Evolutionary conservation across 164 flowering plant genomes (phyloP), one percentile per base, ranked within the genome.

Genomic region (Vitis rotundifolia): DNA sequence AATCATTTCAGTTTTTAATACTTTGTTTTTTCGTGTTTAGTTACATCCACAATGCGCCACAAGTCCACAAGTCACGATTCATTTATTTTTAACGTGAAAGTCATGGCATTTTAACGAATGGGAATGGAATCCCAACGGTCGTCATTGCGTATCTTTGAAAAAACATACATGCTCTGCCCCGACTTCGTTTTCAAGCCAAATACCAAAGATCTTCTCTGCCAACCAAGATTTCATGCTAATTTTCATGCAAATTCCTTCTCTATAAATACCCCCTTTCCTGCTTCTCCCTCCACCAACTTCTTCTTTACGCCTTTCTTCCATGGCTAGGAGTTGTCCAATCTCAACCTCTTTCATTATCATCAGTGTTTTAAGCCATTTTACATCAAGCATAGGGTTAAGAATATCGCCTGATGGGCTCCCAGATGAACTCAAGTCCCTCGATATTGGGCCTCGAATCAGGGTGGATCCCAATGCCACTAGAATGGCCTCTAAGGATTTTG

Each of bases 401-500:
- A 5, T 5, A 5, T 37, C 5, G 44, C 7, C 7, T 37, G 37
- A 11, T 70, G 47, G 55, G 1, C 56, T 80, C 49, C 84, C 82
- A 8, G 48, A 59, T 28, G 56, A 74, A 18, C 78, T 86, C 28
- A 71, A 65, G 9, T 58, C 77, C 8, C 76, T 74, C 0, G 79
- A 86, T 47, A 67, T 85, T 9, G 76, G 81, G 1, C 3, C 68
- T 9, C 75, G 16, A 59, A 73, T 91, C 52, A 78, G 72, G 4
- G 1, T 70, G 0, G 88, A 88, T 44, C 66, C 75, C 0, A 63
- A 67, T 0, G 64, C 92, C 15, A 67, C 78, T 4, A 60, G 8
- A 37, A 3, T 50, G 11, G 91, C 89, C 49, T 81, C 98, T 0
- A 60, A 16, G 1, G 99, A 94, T 69, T 92, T 74, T 59, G 99